Evolutionary conservation across 1,284 basidiomycete species (phyloP).

Genomic region (Somion occarium): DNA sequence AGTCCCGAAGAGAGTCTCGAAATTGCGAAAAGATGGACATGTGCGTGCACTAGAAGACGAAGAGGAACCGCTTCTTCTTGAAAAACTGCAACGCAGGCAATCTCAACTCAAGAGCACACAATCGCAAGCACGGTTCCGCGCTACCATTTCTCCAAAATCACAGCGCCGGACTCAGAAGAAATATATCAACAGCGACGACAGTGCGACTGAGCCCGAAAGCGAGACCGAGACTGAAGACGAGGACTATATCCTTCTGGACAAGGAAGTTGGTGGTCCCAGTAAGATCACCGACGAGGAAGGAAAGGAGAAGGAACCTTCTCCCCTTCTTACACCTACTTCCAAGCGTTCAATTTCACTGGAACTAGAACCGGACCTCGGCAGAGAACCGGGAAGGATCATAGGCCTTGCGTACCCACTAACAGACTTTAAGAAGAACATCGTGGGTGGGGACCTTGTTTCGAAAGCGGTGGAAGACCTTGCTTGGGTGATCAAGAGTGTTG

Average conservation of each 20-base stretch:
- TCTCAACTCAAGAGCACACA: constrained; percentile 8
- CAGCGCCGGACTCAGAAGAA: constrained; percentile 24
- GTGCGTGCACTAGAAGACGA: constrained; percentile 58
- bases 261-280: constrained; percentile 11
- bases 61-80: constrained; percentile 60
- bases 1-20: constrained; percentile 51
- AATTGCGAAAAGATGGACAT: constrained; percentile 52
- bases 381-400: constrained; percentile 56
- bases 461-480: constrained; percentile 81
- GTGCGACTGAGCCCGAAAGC: constrained; percentile 40
- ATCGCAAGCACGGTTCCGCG: constrained; percentile 6
- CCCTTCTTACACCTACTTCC: not conserved
- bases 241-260: constrained; percentile 25
- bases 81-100: constrained; percentile 34
- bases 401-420: constrained; percentile 68
- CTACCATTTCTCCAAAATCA: constrained; percentile 1
- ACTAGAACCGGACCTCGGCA: constrained; percentile 34
- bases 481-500: constrained; percentile 65
- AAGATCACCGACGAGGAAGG: constrained; percentile 7
- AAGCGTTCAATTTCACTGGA: not conserved
- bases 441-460: constrained; percentile 69
- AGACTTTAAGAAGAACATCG: constrained; percentile 71
- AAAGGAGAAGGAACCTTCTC: constrained; percentile 14
- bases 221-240: constrained; percentile 26
- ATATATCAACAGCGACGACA: constrained; percentile 14